Evolutionary conservation across 2,329 filamentous ascomycete genomes (phyloP), one percentile per base, ranked within the genome.

Genomic region (Drechslerella dactyloides): DNA sequence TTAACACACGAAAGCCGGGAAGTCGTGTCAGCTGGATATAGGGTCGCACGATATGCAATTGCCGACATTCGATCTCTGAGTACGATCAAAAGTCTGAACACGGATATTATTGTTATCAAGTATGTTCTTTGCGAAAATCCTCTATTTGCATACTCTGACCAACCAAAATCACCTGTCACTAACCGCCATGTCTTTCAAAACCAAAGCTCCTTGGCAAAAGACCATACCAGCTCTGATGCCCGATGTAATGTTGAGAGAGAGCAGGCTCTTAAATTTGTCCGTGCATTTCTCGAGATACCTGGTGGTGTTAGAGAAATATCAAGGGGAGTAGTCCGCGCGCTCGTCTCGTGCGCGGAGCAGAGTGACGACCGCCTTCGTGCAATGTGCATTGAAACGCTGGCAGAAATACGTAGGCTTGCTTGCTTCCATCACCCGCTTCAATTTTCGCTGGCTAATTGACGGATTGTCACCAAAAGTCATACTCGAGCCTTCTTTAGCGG

Each of bases 211-310:
- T 24, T 73, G 19, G 69, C 69, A n/a, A 73, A 73, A 42, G 69
- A 73, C 24, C 69, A 73, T 60, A 69, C 64, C 11, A 69, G 59
- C 21, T 64, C 64, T 5, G 62, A 73, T 52, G 62, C 90, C 77
- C 97, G 97, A 79, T 91, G 93, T n/a, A 93, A 93, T 76, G 90
- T 99, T 17, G 94, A 99, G 81, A 86, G 96, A 60, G 94, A 99
- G 79, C 94, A 99, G 80, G 94, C 94, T 11, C 83, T 99, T 76
- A 99, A 99, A 79, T 97, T 99, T 78, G 89, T 97, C 24, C 87
- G 94, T 69, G 91, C 93, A 8, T 99, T 99, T 77, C 82, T 99
- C 1, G 94, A 99, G 78, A 91, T 97, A 74, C 97, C 97, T 78
- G 91, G 92, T 74, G 94, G 94, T 10, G 88, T 96, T 7, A 85